Conservation (phyloP, 306 rosid species). For the Dalbergia cochinchinensis region DNA sequence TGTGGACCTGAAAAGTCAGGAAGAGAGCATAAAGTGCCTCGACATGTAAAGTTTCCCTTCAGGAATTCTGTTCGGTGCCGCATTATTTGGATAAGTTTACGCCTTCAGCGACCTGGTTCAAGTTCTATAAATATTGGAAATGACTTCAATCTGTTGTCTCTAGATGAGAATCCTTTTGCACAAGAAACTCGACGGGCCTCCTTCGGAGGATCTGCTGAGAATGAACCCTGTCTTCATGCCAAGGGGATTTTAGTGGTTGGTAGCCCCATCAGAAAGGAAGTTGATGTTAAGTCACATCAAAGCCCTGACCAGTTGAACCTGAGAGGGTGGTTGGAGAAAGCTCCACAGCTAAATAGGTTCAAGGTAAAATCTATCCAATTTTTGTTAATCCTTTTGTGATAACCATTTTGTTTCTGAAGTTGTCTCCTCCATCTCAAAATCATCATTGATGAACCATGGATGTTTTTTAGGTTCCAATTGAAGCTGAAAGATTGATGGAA, state of each 20-base stretch:
- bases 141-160: constrained; percentile 75
- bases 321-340: constrained; percentile 76
- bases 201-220: constrained; percentile 78
- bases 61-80: constrained; percentile 87
- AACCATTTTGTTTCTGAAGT: constrained; percentile 31
- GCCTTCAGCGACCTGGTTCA: constrained; percentile 86
- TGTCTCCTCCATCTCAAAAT: constrained; percentile 16
- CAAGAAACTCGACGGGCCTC: constrained; percentile 77
- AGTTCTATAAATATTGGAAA: constrained; percentile 75
- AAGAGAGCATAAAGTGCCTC: constrained; percentile 65
- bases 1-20: constrained; percentile 74
- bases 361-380: constrained; percentile 61
- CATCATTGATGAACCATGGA: constrained; percentile 24
- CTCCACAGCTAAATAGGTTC: constrained; percentile 84
- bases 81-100: constrained; percentile 86
- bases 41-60: constrained; percentile 86
- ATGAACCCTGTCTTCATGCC: constrained; percentile 92
- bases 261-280: constrained; percentile 67
- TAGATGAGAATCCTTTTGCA: constrained; percentile 93
- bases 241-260: constrained; percentile 90
- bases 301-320: constrained; percentile 68
- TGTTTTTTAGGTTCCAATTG: constrained; percentile 82
- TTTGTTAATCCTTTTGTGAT: constrained; percentile 33
- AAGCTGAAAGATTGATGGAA: constrained; percentile 79
- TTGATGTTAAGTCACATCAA: constrained; percentile 62